Base-by-base conservation (phyloP, 169 alveolate species). In the Besnoitia besnoiti region DNA sequence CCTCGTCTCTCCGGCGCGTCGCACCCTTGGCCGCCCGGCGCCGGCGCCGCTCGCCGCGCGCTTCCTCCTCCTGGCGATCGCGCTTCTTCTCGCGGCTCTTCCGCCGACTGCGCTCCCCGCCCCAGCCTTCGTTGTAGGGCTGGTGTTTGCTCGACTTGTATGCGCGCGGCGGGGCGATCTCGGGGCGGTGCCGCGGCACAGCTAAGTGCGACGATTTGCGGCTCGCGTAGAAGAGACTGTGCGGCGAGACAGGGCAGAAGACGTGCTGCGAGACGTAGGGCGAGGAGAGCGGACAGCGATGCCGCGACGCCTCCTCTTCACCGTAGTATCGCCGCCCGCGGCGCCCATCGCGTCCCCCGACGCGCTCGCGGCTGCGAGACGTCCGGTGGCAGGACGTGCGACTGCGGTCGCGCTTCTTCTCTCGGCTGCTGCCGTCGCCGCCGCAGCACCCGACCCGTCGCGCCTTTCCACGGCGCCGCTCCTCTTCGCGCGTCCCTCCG, bases 1-100 rank as follows among this genome's bases (percentile, higher is more conserved):
- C 42, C 44, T 7, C 87, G 87, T 24, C 55, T 42, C 87, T 3
- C 33, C 87, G 49, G 37, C 87, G n/a, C 87, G 61, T 77, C 4
- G 59, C 37, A 1, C 80, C 39, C 80, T 30, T 33, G 80, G 40
- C 59, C 59, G 59, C n/a, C 40, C 59, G 35, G 10, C 59, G 50
- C 24, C 5, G 3, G 44, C 59, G 30, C 40, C 55, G 55, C 55
- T 77, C 40, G 8, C n/a, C 80, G 80, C 80, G 39, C 2, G 5
- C 46, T 73, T 73, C n/a, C 24, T 51, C 67, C 24, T 51, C 67
- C 67, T 16, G 67, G 24, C 67, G 67, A 51, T 51, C 79, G 79
- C 39, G 47, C 46, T 55, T 55, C 67, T 55, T 55, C 67, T 55
- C 67, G 7, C 67, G 67, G n/a, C 24, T n/a, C n/a, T n/a, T n/a